Base-by-base conservation (phyloP, 2,329 filamentous ascomycete species). In the Colletotrichum sp. region DNA sequence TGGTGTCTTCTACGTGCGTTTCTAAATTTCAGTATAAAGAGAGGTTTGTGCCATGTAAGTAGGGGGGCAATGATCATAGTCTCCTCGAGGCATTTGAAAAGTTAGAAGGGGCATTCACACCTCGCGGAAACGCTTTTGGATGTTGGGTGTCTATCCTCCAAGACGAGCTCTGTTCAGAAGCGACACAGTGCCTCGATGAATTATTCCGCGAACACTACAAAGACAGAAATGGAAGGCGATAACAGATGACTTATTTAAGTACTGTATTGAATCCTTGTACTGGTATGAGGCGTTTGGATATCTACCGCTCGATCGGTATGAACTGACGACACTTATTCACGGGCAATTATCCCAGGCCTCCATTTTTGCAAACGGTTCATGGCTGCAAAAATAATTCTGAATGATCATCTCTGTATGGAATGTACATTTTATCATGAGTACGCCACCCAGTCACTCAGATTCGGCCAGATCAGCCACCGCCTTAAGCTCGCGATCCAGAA, bases 21-120 rank as follows among this genome's bases (percentile, higher is more conserved):
- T 49, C 2, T 12, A 0, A 0, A 49, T n/a, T 1, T 6, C 3
- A 49, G 18, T 49, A 49, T 49, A 49, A 49, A 49, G 39, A n/a
- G 39, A 6, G 6, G 6, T 6, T 4, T 4, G 2, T n/a, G 9
- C 18, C 4, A 49, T 49, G 0, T 21, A n/a, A 12, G 0, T 21
- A n/a, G 10, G 5, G 10, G 10, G 18, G 39, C 18, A 21, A n/a
- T 21, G 18, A 49, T 49, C 39, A 49, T 49, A n/a, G 39, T 49
- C 39, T 49, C 39, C 39, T 49, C 39, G 1, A 49, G 39, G 18
- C 18, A n/a, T 44, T 44, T 34, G 32, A 15, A 13, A 34, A 34
- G 32, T 34, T 1, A 15, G 12, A 34, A 44, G 18, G 39, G 1
- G 18, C 18, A n/a, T 49, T n/a, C 3, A 49, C 12, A 2, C 18